Conservation (phyloP, 2,329 filamentous ascomycete species). For the Escovopsis weberi region DNA sequence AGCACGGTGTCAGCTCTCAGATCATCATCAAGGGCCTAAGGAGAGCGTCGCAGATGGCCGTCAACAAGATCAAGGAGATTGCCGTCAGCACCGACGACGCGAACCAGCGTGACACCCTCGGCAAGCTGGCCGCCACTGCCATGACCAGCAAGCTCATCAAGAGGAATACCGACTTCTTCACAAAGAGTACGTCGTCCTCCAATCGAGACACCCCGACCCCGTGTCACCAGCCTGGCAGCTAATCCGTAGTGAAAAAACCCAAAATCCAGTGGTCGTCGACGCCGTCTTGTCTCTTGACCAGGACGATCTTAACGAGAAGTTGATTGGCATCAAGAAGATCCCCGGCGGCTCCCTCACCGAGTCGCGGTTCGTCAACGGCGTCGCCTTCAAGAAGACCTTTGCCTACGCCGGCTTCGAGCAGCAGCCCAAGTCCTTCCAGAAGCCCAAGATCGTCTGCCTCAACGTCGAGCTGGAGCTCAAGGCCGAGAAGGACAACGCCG, state of each 20-base stretch:
- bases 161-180: slow-evolving; percentile 92
- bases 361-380: slow-evolving; percentile 91
- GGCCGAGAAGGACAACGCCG: slow-evolving; percentile 97
- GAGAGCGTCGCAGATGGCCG: slow-evolving; percentile 75
- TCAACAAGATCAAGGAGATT: slow-evolving; percentile 99
- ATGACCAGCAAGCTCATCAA: slow-evolving; percentile 99
- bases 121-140: slow-evolving; percentile 81
- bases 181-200: slow-evolving; percentile 54
- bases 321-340: slow-evolving; percentile 97
- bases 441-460: slow-evolving; percentile 92
- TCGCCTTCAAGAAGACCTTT: slow-evolving; percentile 99
- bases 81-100: slow-evolving; percentile 70
- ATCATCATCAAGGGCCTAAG: slow-evolving; percentile 93
- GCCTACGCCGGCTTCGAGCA: slow-evolving; percentile 98
- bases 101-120: slow-evolving; percentile 74
- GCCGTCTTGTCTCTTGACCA: slow-evolving; percentile 92
- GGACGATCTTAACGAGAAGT: slow-evolving; percentile 90
- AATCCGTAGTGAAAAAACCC: not conserved
- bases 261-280: slow-evolving; percentile 74
- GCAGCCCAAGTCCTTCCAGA: slow-evolving; percentile 87
- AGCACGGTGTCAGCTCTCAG: slow-evolving; percentile 93
- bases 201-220: too few species aligned
- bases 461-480: slow-evolving; percentile 98
- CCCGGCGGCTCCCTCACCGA: slow-evolving; percentile 92
- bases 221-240: too few species aligned